A percentile compares a stretch with the other conserved stretches of the same genome.
phyloP scores from a whole-genome alignment of 495 filamentous ascomycete species.

The Neurospora tetraspora region DNA sequence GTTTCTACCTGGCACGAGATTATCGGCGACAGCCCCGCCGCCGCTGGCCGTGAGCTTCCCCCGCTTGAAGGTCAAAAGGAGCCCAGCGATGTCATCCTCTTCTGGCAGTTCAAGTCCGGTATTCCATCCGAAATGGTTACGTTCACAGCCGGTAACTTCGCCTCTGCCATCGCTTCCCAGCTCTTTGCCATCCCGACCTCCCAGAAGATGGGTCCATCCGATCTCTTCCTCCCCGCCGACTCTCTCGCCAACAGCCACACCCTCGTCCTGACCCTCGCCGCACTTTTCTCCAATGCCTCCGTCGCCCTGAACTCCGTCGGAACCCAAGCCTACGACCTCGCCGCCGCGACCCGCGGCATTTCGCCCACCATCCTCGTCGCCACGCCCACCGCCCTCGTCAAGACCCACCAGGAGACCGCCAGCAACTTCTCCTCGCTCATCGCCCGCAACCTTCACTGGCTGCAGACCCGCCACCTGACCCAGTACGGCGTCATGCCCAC shows the following conservation, averaged over 20 bases:
- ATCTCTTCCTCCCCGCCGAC: constrained; percentile 84
- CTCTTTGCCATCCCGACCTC: constrained; percentile 59
- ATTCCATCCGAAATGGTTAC: constrained; percentile 58
- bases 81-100: constrained; percentile 46
- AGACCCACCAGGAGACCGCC: constrained; percentile 47
- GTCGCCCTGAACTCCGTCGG: constrained; percentile 85
- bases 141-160: constrained; percentile 69
- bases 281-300: constrained; percentile 73
- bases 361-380: constrained; percentile 77
- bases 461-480: constrained; percentile 57
- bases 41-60: constrained; percentile 35
- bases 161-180: constrained; percentile 70
- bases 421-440: constrained; percentile 35
- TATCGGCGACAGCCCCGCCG: constrained; percentile 49
- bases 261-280: constrained; percentile 68
- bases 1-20: constrained; percentile 85
- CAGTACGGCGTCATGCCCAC: constrained; percentile 62
- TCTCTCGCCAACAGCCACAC: constrained; percentile 70
- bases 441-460: constrained; percentile 45
- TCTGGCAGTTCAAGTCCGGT: constrained; percentile 47
- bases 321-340: constrained; percentile 56
- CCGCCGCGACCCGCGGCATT: constrained; percentile 58
- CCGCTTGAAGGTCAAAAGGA: constrained; percentile 33
- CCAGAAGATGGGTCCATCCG: constrained; percentile 60
- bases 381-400: constrained; percentile 60